Evolutionary conservation across 1,284 basidiomycete species (phyloP).

Genomic region (Papiliotrema nemorosa): DNA sequence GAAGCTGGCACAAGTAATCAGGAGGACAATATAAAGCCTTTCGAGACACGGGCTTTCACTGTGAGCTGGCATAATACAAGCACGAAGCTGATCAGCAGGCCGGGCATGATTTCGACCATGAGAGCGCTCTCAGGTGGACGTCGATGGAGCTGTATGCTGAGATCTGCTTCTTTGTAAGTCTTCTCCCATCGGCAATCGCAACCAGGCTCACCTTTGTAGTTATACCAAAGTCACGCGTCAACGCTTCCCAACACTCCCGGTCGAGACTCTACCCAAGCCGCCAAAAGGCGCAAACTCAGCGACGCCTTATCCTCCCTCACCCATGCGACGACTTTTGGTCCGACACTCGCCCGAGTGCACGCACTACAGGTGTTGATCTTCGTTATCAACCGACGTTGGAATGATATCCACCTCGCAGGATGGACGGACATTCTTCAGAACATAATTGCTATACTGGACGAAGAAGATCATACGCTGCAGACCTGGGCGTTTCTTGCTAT

Average conservation of each 20-base stretch:
- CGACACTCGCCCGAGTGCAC: conserved; percentile 49
- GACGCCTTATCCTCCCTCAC: conserved; percentile 60
- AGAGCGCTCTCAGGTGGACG: conserved; percentile 74
- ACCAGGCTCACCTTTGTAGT: too few species aligned
- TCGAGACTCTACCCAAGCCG: conserved; percentile 50
- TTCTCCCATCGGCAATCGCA: too few species aligned
- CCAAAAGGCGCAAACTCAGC: conserved; percentile 52
- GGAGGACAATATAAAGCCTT: conserved; percentile 21
- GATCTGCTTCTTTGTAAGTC: conserved; percentile 62
- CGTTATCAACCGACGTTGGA: conserved; percentile 72
- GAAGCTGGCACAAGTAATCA: neutral
- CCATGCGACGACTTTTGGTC: conserved; percentile 51
- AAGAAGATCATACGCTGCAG: conserved; percentile 64
- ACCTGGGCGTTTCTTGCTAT: conserved; percentile 79
- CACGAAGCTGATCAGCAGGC: conserved; percentile 38
- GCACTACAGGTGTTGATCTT: conserved; percentile 79
- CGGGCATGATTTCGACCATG: conserved; percentile 66
- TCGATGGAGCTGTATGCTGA: conserved; percentile 80
- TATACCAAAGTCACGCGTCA: conserved; percentile 19
- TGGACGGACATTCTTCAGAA: conserved; percentile 58
- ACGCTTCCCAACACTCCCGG: conserved; percentile 50
- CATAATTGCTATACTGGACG: conserved; percentile 61
- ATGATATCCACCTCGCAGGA: conserved; percentile 57
- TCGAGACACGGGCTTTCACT: conserved; percentile 17
- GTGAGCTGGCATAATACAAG: conserved; percentile 11